Evolutionary conservation across 768 basidiomycete genomes (phyloP).

Genomic region (Leccinum uliginosum): DNA sequence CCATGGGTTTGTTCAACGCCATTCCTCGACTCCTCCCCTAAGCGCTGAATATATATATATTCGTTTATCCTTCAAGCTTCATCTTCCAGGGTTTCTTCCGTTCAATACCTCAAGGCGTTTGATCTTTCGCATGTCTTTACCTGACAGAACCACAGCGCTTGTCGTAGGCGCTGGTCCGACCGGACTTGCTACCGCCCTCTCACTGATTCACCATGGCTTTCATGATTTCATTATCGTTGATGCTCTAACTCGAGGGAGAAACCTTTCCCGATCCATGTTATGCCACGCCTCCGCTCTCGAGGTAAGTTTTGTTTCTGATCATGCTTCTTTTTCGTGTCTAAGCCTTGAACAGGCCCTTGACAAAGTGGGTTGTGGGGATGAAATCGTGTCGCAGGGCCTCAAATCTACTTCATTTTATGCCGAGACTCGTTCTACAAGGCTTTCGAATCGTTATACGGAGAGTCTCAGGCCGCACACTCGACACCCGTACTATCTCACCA

Average conservation of each 20-base stretch:
- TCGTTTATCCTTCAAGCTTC: too few relatives aligned
- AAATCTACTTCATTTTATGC: slow-evolving; percentile 27
- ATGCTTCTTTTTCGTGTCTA: slow-evolving; percentile 1
- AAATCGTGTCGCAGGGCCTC: slow-evolving; percentile 35
- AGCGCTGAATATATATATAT: too few relatives aligned
- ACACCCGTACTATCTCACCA: slow-evolving; percentile 38
- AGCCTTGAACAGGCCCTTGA: slow-evolving; percentile 43
- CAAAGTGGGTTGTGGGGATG: slow-evolving; percentile 38
- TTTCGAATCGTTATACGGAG: slow-evolving; percentile 30
- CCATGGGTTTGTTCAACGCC: too few relatives aligned
- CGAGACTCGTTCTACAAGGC: slow-evolving; percentile 26
- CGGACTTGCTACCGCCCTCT: slow-evolving; percentile 44
- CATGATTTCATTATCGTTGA: slow-evolving; percentile 44
- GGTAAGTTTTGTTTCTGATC: slow-evolving; percentile 23
- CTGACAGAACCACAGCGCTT: slow-evolving; percentile 37
- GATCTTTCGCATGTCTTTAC: slow-evolving; percentile 20
- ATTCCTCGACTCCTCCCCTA: too few relatives aligned
- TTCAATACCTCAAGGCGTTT: too few relatives aligned
- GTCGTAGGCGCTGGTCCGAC: slow-evolving; percentile 51
- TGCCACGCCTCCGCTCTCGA: slow-evolving; percentile 50
- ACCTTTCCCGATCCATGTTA: slow-evolving; percentile 42
- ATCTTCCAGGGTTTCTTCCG: too few relatives aligned
- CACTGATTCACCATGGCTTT: slow-evolving; percentile 39
- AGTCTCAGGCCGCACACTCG: slow-evolving; percentile 38
- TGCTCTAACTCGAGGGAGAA: slow-evolving; percentile 26